Base-by-base conservation (phyloP, 2,329 filamentous ascomycete species). In the Colletotrichum salicis region DNA sequence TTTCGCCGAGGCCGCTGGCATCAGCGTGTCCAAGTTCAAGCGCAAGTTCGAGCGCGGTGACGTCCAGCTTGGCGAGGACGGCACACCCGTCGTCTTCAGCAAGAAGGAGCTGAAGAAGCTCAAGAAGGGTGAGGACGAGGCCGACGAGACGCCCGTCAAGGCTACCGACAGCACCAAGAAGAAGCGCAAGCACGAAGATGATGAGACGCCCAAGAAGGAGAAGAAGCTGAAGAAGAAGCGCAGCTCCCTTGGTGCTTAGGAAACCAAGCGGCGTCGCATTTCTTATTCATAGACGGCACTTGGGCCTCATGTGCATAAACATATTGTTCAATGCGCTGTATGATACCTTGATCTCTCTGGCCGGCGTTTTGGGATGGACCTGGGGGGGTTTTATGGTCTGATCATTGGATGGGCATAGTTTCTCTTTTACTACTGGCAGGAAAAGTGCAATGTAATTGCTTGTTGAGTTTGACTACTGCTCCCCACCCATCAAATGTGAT, bases 51-150 rank as follows among this genome's bases (percentile, higher is more conserved):
- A 93, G 83, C 88, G 91, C 73, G 93, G 93, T 48, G 92, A 94
- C 78, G 92, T 95, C 74, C 86, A 90, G 79, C 84, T 94, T 74
- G 87, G 87, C 76, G 83, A 84, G 13, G 89, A 93, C 73, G 92
- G 92, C 69, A 91, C 87, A 63, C 90, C 92, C 52, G 86, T 89
- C 76, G 86, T 93, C 4, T 82, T 91, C 77, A 93, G 90, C 85
- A 94, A 94, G 87, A 94, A 94, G 84, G 91, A 93, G 58, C 81
- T 92, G 77, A 94, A 94, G 87, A 93, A 93, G 86, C 84, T 88
- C 70, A 90, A 89, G 83, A 93, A 92, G 84, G 82, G 81, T 22
- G 89, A 86, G 73, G 84, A 89, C 79, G 89, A 90, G 37, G 70
- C 41, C 27, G 74, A 74, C 73, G n/a, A 81, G 67, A 82, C 83